phyloP scores from a whole-genome alignment of 192 early-diverging fungal species.

The Funneliformis mosseae region DNA sequence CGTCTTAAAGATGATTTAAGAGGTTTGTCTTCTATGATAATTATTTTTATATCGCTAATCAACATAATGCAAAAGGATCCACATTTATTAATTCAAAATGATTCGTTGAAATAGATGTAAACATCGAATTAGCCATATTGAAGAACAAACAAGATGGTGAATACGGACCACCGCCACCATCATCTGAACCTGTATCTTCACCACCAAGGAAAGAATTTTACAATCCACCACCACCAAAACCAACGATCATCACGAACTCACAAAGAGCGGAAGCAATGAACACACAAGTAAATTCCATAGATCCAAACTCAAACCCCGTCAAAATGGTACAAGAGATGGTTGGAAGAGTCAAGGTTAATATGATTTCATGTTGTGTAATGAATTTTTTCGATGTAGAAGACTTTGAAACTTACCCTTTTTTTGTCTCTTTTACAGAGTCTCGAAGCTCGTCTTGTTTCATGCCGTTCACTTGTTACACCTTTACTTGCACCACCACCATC shows the following conservation, averaged over 20 bases:
- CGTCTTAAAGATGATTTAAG: slow-evolving; percentile 75
- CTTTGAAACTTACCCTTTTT: no score
- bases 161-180: slow-evolving; percentile 33
- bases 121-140: slow-evolving; percentile 56
- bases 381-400: background rate
- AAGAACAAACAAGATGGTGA: slow-evolving; percentile 48
- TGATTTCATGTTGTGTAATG: background rate
- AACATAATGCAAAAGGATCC: background rate
- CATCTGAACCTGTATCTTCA: slow-evolving; percentile 25
- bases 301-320: slow-evolving; percentile 58
- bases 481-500: slow-evolving; percentile 61
- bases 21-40: slow-evolving; percentile 41
- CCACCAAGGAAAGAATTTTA: slow-evolving; percentile 18
- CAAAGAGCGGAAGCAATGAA: background rate
- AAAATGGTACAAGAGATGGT: slow-evolving; percentile 78
- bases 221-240: slow-evolving; percentile 14
- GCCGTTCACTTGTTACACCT: slow-evolving; percentile 75
- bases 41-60: background rate
- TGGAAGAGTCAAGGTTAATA: slow-evolving; percentile 67
- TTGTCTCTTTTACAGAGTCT: slow-evolving; percentile 50
- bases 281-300: background rate
- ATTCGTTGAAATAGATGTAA: slow-evolving; percentile 44
- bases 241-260: no score
- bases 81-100: background rate
- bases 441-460: slow-evolving; percentile 72